Evolutionary conservation across 805 yeast genomes (phyloP).

Genomic region (Pichia ethanolica): DNA sequence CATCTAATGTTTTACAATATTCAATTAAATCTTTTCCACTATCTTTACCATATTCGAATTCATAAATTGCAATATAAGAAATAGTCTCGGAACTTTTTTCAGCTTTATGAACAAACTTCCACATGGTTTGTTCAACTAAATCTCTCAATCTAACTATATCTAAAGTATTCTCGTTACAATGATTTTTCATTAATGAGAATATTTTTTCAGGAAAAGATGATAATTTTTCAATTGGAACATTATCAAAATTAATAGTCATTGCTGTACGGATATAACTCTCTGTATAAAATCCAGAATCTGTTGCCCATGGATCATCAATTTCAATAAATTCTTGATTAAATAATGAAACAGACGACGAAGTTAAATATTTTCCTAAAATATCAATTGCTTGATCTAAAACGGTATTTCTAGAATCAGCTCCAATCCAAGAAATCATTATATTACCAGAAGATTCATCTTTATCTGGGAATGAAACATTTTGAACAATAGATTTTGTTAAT

Average conservation of each 20-base stretch:
- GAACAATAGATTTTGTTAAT: constrained; percentile 32
- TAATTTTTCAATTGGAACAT: constrained; percentile 68
- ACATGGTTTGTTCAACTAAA: constrained; percentile 55
- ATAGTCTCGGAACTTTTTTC: constrained; percentile 59
- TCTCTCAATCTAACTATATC: constrained; percentile 63
- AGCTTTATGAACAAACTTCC: constrained; percentile 51
- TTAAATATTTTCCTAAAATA: constrained; percentile 62
- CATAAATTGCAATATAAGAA: constrained; percentile 62
- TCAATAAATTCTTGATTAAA: constrained; percentile 70
- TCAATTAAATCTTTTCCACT: constrained; percentile 50
- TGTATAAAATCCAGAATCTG: constrained; percentile 58
- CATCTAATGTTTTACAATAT: constrained; percentile 50
- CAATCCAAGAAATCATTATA: constrained; percentile 68
- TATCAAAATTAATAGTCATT: constrained; percentile 50
- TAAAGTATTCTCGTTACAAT: constrained; percentile 40
- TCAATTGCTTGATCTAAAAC: constrained; percentile 62
- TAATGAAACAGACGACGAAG: constrained; percentile 71
- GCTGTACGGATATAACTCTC: constrained; percentile 65
- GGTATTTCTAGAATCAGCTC: constrained; percentile 53
- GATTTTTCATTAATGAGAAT: constrained; percentile 44
- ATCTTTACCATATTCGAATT: constrained; percentile 69
- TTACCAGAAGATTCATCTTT: constrained; percentile 82
- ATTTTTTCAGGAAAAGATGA: constrained; percentile 46
- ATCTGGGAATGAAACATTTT: constrained; percentile 76
- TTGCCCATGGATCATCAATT: constrained; percentile 73